A percentile compares a stretch with the other conserved stretches of the same genome.
phyloP scores from a whole-genome alignment of 495 filamentous ascomycete species.

The Lophiostoma macrostomum region DNA sequence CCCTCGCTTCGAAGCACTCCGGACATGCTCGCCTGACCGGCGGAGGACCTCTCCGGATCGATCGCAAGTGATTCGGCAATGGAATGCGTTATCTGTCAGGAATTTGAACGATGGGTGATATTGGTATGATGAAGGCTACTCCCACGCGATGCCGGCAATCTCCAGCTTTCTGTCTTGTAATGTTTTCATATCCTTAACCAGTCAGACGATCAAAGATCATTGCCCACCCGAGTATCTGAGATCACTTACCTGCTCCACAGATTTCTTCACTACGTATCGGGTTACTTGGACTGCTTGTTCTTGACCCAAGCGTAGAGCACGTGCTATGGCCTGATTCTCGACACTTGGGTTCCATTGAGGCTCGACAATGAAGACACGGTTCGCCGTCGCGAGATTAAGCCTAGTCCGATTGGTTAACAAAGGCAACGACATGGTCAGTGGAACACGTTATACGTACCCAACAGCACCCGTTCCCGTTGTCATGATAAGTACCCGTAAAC shows the following conservation, averaged over 20 bases:
- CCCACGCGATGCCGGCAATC: conserved; percentile 13
- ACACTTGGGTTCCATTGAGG: conserved; percentile 41
- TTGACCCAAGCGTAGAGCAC: conserved; percentile 32
- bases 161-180: conserved; percentile 14
- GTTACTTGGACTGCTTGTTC: conserved; percentile 12
- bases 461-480: conserved; percentile 33
- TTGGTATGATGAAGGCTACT: neutral
- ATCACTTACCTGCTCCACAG: conserved; percentile 16
- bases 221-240: neutral
- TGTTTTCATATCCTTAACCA: conserved; percentile 11
- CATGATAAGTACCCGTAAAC: conserved; percentile 27
- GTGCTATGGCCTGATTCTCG: conserved; percentile 36
- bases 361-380: conserved; percentile 36
- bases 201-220: neutral
- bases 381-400: conserved; percentile 36
- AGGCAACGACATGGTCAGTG: neutral
- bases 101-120: neutral
- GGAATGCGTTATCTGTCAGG: neutral
- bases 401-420: neutral
- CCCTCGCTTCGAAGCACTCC: too few species aligned
- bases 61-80: too few species aligned
- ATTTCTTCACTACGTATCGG: conserved; percentile 13
- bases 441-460: conserved; percentile 9
- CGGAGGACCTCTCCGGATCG: too few species aligned
- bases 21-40: too few species aligned